A percentile compares a stretch with the other conserved stretches of the same genome.
Evolutionary conservation across 305 asterid species (phyloP).

Genomic region (Andrographis paniculata): DNA sequence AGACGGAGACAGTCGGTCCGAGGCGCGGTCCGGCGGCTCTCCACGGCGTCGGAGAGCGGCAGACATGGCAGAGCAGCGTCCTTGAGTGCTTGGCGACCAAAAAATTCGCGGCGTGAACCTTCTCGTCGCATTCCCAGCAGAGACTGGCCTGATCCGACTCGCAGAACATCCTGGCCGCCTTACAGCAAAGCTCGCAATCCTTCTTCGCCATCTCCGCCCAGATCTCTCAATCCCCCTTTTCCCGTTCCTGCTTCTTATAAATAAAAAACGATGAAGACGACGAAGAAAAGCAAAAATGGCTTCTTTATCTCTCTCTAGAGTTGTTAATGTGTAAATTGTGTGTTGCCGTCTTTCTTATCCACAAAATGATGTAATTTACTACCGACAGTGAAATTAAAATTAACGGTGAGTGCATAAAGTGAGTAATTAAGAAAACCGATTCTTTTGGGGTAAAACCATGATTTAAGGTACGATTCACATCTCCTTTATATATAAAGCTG

Average conservation of each 20-base stretch:
- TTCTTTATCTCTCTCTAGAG: no score
- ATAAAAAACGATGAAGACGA: no score
- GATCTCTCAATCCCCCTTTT: background rate
- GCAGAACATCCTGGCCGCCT: conserved; percentile 51
- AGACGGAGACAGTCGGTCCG: conserved; percentile 44
- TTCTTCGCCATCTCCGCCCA: conserved; percentile 1
- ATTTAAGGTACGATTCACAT: no score
- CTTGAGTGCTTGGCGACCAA: conserved; percentile 67
- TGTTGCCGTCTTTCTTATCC: no score
- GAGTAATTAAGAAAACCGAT: no score
- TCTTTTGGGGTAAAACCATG: no score
- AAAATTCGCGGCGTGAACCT: conserved; percentile 74
- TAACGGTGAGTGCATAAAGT: no score
- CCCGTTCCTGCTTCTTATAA: background rate
- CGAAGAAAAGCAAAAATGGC: no score
- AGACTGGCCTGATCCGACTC: conserved; percentile 68
- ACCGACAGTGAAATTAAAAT: no score
- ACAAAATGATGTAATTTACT: no score
- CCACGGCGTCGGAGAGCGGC: conserved; percentile 61
- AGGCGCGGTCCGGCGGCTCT: conserved; percentile 54
- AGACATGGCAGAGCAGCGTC: conserved; percentile 58
- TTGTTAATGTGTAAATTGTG: no score
- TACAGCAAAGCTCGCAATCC: conserved; percentile 53
- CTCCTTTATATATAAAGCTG: no score
- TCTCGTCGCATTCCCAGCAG: conserved; percentile 70